Conservation (phyloP, 2,329 filamentous ascomycete genomes). For the Fusarium sp. region DNA sequence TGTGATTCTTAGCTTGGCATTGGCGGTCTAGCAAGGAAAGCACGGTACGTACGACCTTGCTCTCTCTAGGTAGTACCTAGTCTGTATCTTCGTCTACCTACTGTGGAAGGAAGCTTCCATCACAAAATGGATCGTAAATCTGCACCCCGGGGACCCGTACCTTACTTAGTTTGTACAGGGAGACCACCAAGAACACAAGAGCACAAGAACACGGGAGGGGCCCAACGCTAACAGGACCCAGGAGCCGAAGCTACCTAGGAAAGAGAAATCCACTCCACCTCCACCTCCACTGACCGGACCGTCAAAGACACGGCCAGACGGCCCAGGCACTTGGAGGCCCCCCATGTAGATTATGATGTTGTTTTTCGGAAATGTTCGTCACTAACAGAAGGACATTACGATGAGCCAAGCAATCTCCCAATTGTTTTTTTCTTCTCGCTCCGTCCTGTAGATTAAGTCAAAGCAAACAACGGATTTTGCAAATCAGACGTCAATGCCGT, state of each 20-base stretch:
- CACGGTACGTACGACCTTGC: conserved; percentile 29
- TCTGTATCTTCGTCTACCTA: conserved; percentile 7
- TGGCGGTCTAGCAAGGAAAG: conserved; percentile 42
- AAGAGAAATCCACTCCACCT: conserved; percentile 23
- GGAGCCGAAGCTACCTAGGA: conserved; percentile 32
- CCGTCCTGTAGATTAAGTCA: conserved; percentile 10
- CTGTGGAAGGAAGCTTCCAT: conserved; percentile 28
- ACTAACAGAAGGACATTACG: conserved; percentile 24
- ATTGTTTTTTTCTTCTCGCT: conserved; percentile 9
- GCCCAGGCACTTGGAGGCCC: conserved; percentile 20
- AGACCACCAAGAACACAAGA: conserved; percentile 30
- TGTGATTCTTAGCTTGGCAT: conserved; percentile 29
- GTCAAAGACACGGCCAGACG: conserved; percentile 23
- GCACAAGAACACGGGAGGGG: conserved; percentile 33
- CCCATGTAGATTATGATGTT: conserved; percentile 33
- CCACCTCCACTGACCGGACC: conserved; percentile 9
- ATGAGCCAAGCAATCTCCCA: conserved; percentile 26
- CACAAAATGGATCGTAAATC: conserved; percentile 34
- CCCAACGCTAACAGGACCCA: conserved; percentile 36
- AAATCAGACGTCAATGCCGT: conserved; percentile 23
- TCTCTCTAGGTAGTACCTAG: no score
- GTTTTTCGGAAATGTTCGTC: conserved; percentile 25
- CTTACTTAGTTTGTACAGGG: conserved; percentile 27
- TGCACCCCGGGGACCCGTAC: conserved; percentile 9
- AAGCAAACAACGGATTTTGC: conserved; percentile 19